phyloP scores from a whole-genome alignment of 2,329 filamentous ascomycete species.

The Teratosphaeria zuluensis region DNA sequence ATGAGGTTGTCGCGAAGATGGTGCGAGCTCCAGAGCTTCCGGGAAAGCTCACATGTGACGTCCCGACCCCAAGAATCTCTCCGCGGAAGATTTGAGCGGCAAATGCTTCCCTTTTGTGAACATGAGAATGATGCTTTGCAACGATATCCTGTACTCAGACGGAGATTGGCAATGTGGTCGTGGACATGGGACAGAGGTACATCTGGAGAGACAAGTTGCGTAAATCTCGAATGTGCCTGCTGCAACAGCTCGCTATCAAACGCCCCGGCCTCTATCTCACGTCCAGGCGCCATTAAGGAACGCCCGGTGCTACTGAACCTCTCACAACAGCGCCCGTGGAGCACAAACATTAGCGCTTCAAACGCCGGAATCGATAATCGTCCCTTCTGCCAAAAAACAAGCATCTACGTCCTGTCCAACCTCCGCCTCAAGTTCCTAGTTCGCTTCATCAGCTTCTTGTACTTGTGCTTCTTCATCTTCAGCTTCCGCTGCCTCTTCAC shows the following conservation, averaged over 20 bases:
- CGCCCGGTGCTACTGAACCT: too few species aligned
- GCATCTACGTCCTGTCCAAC: slow-evolving; percentile 40
- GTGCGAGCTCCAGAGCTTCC: not conserved
- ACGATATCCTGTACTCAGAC: not conserved
- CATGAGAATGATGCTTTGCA: not conserved
- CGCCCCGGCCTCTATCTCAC: too few species aligned
- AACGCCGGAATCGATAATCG: not conserved
- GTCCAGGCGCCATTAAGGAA: too few species aligned
- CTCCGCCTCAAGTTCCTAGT: slow-evolving; percentile 83
- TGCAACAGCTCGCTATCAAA: too few species aligned
- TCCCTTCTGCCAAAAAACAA: not conserved
- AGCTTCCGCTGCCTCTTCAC: slow-evolving; percentile 86
- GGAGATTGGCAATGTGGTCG: not conserved
- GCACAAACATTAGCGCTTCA: not conserved
- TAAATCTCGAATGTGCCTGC: too few species aligned
- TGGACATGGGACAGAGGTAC: not conserved
- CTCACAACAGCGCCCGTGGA: too few species aligned
- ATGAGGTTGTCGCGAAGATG: not conserved
- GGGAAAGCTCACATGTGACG: not conserved
- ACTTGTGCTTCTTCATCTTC: slow-evolving; percentile 99
- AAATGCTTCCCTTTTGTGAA: not conserved
- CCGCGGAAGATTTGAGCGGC: not conserved
- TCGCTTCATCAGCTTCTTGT: slow-evolving; percentile 96
- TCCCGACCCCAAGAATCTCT: not conserved
- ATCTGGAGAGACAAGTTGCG: too few species aligned